Base-by-base conservation (phyloP, 257 asterid genomes). In the Ophiorrhiza pumila region DNA sequence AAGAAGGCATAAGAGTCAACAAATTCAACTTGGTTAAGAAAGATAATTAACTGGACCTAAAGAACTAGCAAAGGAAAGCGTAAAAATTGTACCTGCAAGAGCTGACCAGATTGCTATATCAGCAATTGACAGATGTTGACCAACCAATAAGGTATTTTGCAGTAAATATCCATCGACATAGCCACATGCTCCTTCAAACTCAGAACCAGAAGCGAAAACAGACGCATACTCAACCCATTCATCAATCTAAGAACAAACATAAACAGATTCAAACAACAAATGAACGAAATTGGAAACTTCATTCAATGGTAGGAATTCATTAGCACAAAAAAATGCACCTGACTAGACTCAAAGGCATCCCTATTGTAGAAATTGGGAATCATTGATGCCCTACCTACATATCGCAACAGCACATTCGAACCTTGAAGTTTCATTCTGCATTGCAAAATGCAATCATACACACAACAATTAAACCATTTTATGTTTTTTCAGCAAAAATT, bases 151-250 rank as follows among this genome's bases (percentile, higher is more conserved):
- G 11, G 98, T 91, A 45, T 68, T 77, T 32, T 83, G 88, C 80
- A 83, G 80, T 52, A 94, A 86, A 81, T 80, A 85, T 37, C 70
- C 84, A 78, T 94, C 93, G 59, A 86, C 97, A 74, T 65, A 82
- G 71, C 78, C 46, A 81, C 99, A 91, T 1, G 97, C 99, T 71
- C 91, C 98, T 83, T 94, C 97, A 78, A 94, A 94, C 75, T 94
- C 95, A 63, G 98, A 81, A 27, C 98, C 98, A 73, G 86, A 80
- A 71, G 89, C 84, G 84, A 94, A 86, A 42, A 81, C 35, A 41
- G 89, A 82, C 5, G 96, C 91, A 81, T 91, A 91, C 7, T 91
- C 93, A 22, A 94, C 77, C 98, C 99, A 90, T 80, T 85, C 86
- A 66, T 91, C 98, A 71, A 94, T 86, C 99, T 94, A 78, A 74